Percentiles rank a stretch among this genome's conserved stretches.
Conservation (phyloP, 305 asterid genomes). For the Fraxinus velutina region DNA sequence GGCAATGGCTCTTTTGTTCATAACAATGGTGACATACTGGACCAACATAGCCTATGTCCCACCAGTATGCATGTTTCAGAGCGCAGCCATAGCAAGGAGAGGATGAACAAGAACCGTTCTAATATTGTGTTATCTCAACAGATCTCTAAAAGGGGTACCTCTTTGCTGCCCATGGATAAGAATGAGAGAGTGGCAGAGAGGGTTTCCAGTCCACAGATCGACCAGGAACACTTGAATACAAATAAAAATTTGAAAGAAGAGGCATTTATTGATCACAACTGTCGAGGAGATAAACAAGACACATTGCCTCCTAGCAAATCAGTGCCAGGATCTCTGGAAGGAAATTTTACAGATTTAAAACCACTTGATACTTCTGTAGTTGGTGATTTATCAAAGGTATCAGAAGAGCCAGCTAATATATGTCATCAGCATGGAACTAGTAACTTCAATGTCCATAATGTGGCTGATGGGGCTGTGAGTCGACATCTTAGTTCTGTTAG, state of each 20-base stretch:
- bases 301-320: conserved; percentile 34
- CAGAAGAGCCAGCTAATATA: conserved; percentile 34
- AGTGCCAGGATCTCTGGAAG: conserved; percentile 39
- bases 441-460: conserved; percentile 26
- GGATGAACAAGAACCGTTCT: conserved; percentile 20
- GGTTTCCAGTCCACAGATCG: conserved; percentile 28
- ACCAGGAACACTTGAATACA: conserved; percentile 32
- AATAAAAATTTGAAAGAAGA: conserved; percentile 30
- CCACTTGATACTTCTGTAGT: conserved; percentile 38
- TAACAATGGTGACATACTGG: conserved; percentile 25
- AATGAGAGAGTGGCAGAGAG: conserved; percentile 24
- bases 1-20: conserved; percentile 27
- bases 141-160: conserved; percentile 33
- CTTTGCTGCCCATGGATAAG: conserved; percentile 32
- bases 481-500: conserved; percentile 31
- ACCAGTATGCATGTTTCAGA: conserved; percentile 26
- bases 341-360: conserved; percentile 34
- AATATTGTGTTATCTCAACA: conserved; percentile 22
- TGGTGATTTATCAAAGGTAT: conserved; percentile 39
- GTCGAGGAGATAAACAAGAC: conserved; percentile 42
- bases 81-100: conserved; percentile 23
- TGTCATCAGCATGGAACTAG: conserved; percentile 36
- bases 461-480: conserved; percentile 32
- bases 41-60: conserved; percentile 19
- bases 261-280: conserved; percentile 27